Conservation (phyloP, 2,329 filamentous ascomycete species). For the Apiospora koreana region DNA sequence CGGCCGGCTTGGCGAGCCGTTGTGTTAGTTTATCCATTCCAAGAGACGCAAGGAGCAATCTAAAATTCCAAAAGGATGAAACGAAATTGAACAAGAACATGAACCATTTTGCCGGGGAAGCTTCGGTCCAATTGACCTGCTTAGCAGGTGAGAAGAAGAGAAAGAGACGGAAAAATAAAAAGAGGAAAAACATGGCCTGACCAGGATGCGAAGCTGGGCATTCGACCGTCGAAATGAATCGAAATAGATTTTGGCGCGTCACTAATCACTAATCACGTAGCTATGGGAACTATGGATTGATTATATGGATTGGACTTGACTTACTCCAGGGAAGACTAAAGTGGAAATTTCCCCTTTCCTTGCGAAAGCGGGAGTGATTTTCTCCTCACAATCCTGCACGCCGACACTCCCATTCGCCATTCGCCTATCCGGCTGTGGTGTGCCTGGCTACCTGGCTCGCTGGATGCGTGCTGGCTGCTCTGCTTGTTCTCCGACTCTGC, state of each 20-base stretch:
- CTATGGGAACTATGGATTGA: constrained; percentile 2
- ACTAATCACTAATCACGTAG: constrained; percentile 7
- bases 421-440: too few species aligned
- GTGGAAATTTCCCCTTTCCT: constrained; percentile 3
- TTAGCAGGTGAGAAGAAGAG: not conserved
- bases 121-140: not conserved
- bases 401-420: not conserved
- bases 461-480: not conserved
- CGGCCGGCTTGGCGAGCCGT: not conserved
- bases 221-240: not conserved
- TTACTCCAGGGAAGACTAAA: not conserved
- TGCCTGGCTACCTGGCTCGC: too few species aligned
- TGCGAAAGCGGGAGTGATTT: not conserved
- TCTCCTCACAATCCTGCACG: not conserved
- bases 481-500: not conserved
- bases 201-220: not conserved
- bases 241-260: not conserved
- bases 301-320: not conserved
- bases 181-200: not conserved
- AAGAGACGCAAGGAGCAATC: not conserved
- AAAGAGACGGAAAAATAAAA: not conserved
- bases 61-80: not conserved
- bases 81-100: not conserved
- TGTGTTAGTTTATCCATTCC: not conserved
- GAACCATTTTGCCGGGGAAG: not conserved